phyloP scores from a whole-genome alignment of 306 rosid species.

The Crotalaria pallida region DNA sequence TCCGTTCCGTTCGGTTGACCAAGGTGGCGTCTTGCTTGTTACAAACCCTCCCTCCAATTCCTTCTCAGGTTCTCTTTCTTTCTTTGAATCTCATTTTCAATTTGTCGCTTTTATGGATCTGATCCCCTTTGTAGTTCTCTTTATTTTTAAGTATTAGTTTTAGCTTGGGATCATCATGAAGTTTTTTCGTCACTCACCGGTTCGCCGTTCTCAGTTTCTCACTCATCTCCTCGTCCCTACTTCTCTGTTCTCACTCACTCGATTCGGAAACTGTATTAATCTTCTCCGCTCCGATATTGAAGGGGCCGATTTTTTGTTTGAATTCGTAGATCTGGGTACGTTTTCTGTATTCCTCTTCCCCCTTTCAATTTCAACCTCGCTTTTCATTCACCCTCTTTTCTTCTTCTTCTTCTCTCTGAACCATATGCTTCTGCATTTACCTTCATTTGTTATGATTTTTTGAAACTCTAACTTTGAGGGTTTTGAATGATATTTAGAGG shows the following conservation, averaged over 20 bases:
- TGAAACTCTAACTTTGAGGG: slow-evolving; percentile 1
- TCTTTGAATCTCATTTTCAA: too few relatives aligned
- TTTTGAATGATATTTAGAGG: slow-evolving; percentile 5
- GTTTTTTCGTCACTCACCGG: not conserved
- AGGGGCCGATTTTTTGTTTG: slow-evolving; percentile 26
- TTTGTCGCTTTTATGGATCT: not conserved
- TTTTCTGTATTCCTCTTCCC: not conserved
- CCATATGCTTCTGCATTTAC: not conserved
- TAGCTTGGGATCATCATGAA: not conserved
- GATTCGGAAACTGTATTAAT: too few relatives aligned
- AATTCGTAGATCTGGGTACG: slow-evolving; percentile 41
- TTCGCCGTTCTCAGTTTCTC: too few relatives aligned
- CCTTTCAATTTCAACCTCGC: not conserved
- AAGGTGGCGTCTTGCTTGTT: not conserved
- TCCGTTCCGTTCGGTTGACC: too few relatives aligned
- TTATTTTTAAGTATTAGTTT: not conserved
- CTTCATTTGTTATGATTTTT: not conserved
- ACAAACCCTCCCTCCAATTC: not conserved
- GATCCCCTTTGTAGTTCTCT: not conserved
- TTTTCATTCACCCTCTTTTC: not conserved
- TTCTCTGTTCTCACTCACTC: too few relatives aligned
- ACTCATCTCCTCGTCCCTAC: too few relatives aligned
- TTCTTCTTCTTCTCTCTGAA: not conserved
- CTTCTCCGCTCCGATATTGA: slow-evolving; percentile 43
- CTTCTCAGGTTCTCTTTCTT: not conserved